These are phyloP conservation scores for Lanzia echinophila DNA, from an alignment of 2,329 filamentous ascomycete genomes.

Conservation along the genomic window DNA sequence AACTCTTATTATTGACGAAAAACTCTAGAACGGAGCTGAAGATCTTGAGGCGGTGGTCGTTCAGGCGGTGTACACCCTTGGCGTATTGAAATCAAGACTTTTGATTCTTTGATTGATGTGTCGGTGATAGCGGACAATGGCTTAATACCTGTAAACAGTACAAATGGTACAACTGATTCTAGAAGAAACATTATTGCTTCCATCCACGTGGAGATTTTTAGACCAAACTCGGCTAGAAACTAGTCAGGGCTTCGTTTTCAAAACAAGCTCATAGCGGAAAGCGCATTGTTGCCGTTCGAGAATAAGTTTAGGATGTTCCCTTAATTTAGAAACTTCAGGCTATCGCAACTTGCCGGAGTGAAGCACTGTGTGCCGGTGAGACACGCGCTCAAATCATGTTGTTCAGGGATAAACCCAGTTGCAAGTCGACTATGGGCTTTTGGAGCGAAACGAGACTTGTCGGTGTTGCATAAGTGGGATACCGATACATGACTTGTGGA, in stretches of 20 bases:
- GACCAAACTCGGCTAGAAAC: neutral
- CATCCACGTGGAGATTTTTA: constrained; percentile 2
- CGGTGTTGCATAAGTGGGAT: constrained; percentile 9
- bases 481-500: constrained; percentile 1
- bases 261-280: constrained; percentile 1
- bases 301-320: neutral
- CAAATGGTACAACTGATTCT: neutral
- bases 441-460: neutral
- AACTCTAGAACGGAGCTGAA: neutral
- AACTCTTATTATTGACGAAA: neutral
- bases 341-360: neutral
- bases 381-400: neutral
- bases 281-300: constrained; percentile 5
- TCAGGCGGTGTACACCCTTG: constrained; percentile 2
- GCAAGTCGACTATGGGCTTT: neutral
- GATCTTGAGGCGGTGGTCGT: neutral
- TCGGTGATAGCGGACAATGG: neutral
- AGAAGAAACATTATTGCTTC: constrained; percentile 2
- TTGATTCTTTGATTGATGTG: neutral
- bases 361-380: neutral
- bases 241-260: constrained; percentile 3
- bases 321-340: constrained; percentile 5
- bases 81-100: neutral
- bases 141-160: neutral
- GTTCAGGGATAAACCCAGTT: constrained; percentile 1